These are phyloP conservation scores for Euphrasia arctica DNA, from an alignment of 305 asterid species.

Conservation along the genomic window DNA sequence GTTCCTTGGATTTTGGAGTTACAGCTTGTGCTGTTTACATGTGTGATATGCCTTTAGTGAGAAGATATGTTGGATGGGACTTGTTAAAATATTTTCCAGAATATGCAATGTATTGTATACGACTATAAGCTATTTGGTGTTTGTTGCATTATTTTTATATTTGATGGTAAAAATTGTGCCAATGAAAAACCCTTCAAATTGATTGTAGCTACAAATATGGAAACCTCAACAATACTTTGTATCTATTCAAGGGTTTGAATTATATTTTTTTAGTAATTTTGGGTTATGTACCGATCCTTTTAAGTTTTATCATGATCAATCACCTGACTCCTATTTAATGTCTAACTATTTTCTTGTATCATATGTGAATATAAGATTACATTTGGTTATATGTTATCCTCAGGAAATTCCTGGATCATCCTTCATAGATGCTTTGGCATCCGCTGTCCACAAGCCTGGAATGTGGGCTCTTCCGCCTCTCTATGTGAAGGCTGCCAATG, in stretches of 20 bases:
- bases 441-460: constrained; percentile 55
- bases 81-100: background rate
- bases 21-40: background rate
- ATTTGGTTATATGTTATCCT: constrained; percentile 26
- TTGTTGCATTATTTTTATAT: background rate
- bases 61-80: constrained; percentile 14
- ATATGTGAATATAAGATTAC: constrained; percentile 8
- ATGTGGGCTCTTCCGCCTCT: constrained; percentile 71
- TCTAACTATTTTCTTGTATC: constrained; percentile 7
- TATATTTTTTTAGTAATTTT: background rate
- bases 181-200: background rate
- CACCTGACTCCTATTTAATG: constrained; percentile 10
- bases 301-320: background rate
- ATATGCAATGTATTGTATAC: constrained; percentile 3
- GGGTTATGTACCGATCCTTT: constrained; percentile 4
- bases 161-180: constrained; percentile 2
- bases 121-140: constrained; percentile 6
- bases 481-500: constrained; percentile 73
- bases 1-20: constrained; percentile 19
- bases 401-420: constrained; percentile 80
- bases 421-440: constrained; percentile 47
- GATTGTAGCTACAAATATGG: constrained; percentile 11
- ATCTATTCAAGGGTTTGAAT: constrained; percentile 15
- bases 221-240: constrained; percentile 13
- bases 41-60: background rate